Evolutionary conservation across 192 early-diverging fungal species (phyloP).

Genomic region (Powellomyces hirtus): DNA sequence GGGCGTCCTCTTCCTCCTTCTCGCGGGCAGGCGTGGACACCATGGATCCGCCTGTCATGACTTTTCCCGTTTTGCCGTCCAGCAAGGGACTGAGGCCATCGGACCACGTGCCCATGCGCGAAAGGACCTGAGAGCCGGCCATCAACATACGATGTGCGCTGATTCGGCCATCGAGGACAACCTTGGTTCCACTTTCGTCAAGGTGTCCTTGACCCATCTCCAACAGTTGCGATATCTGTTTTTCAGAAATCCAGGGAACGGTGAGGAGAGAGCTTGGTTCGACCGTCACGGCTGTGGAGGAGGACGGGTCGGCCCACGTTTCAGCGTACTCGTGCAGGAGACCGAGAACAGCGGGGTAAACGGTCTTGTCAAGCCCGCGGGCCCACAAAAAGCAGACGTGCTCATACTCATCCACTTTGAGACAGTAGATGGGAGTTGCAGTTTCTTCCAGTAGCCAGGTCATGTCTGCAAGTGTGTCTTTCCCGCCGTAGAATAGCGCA

Average conservation of each 20-base stretch:
- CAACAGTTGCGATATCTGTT: slow-evolving; percentile 28
- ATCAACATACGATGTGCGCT: slow-evolving; percentile 18
- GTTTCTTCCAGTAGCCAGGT: slow-evolving; percentile 39
- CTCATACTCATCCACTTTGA: slow-evolving; percentile 43
- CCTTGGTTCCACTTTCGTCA: slow-evolving; percentile 16
- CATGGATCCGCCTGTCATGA: not conserved
- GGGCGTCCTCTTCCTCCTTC: not conserved
- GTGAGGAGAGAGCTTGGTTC: slow-evolving; percentile 9
- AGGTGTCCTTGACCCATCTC: slow-evolving; percentile 29
- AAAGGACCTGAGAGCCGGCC: slow-evolving; percentile 4
- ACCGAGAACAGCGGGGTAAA: slow-evolving; percentile 52
- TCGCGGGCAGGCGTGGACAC: not conserved
- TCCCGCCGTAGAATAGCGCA: slow-evolving; percentile 88
- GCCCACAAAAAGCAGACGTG: slow-evolving; percentile 66
- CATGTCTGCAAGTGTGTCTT: slow-evolving; percentile 80
- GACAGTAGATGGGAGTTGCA: slow-evolving; percentile 34
- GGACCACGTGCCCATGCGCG: not conserved
- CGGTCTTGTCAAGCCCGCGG: slow-evolving; percentile 35
- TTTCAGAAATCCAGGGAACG: slow-evolving; percentile 39
- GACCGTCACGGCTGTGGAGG: not conserved
- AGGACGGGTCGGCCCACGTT: slow-evolving; percentile 35
- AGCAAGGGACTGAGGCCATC: not conserved
- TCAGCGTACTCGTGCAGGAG: slow-evolving; percentile 42
- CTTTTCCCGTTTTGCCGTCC: not conserved
- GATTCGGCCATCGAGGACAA: slow-evolving; percentile 23